Percentiles rank a stretch among this genome's conserved stretches.
phyloP scores from a whole-genome alignment of 768 basidiomycete genomes.

The Mycena vulgaris region DNA sequence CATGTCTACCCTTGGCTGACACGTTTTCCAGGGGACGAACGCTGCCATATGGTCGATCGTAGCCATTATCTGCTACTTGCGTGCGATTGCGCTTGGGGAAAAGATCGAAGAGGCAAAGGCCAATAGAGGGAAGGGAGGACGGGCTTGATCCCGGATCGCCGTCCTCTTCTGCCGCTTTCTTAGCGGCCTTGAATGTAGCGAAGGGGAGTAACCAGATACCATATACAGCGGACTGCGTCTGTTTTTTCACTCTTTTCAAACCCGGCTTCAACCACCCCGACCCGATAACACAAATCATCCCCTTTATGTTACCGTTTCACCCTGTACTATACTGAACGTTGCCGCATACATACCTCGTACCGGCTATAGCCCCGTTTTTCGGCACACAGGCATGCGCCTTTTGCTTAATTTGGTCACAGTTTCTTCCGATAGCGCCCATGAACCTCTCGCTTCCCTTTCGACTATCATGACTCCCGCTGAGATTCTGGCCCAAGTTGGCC shows the following conservation, averaged over 20 bases:
- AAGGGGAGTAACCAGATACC: conserved; percentile 34
- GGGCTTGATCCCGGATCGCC: conserved; percentile 60
- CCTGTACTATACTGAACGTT: conserved; percentile 31
- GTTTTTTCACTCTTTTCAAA: conserved; percentile 41
- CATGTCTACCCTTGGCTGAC: conserved; percentile 5
- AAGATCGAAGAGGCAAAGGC: conserved; percentile 75
- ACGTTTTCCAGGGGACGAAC: conserved; percentile 78
- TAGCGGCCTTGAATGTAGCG: conserved; percentile 25
- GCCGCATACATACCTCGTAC: neutral
- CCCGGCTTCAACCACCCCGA: conserved; percentile 15
- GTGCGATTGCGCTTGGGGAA: conserved; percentile 80
- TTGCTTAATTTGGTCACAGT: neutral
- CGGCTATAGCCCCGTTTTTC: conserved; percentile 13
- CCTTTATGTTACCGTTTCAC: conserved; percentile 26
- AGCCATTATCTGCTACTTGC: conserved; percentile 76
- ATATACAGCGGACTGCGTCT: conserved; percentile 46
- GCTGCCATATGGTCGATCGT: conserved; percentile 86
- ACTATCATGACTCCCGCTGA: conserved; percentile 58
- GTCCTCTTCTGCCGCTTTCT: conserved; percentile 25
- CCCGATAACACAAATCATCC: conserved; percentile 9
- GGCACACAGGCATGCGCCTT: neutral
- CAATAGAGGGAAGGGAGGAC: conserved; percentile 71
- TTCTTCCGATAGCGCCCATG: neutral
- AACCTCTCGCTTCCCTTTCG: conserved; percentile 14
- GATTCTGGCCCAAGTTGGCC: conserved; percentile 69